Evolutionary conservation across 805 yeast genomes (phyloP).

Genomic region (Starmerella scarabaei): DNA sequence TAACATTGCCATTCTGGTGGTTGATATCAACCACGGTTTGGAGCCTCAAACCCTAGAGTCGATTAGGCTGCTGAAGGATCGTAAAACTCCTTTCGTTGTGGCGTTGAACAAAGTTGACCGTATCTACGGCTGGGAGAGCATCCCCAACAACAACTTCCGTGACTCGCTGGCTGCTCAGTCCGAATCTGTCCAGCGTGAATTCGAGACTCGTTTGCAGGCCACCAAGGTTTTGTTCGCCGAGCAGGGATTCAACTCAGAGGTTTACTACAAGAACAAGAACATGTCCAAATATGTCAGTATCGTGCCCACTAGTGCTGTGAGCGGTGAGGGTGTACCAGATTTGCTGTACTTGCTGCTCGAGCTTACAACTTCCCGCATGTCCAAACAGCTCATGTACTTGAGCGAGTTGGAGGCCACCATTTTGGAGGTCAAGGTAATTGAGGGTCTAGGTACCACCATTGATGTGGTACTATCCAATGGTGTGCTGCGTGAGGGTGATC

Average conservation of each 20-base stretch:
- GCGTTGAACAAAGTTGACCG: constrained; percentile 97
- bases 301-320: constrained; percentile 96
- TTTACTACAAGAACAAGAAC: constrained; percentile 90
- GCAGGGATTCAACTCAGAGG: constrained; percentile 95
- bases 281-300: constrained; percentile 86
- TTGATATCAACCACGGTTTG: constrained; percentile 97
- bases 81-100: constrained; percentile 96
- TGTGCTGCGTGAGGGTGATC: constrained; percentile 84
- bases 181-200: constrained; percentile 79
- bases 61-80: constrained; percentile 77
- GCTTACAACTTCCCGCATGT: constrained; percentile 96
- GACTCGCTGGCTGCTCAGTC: constrained; percentile 77
- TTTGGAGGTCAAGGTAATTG: constrained; percentile 93
- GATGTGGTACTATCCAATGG: constrained; percentile 98
- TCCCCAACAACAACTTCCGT: constrained; percentile 90
- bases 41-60: constrained; percentile 97
- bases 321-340: constrained; percentile 99
- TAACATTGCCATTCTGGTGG: constrained; percentile 96
- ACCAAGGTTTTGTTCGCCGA: constrained; percentile 88
- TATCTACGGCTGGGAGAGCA: constrained; percentile 83
- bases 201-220: constrained; percentile 70
- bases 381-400: constrained; percentile 92
- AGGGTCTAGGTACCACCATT: constrained; percentile 97
- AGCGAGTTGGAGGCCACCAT: constrained; percentile 91
- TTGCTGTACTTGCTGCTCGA: constrained; percentile 88